phyloP scores from a whole-genome alignment of 148 eudicot genomes.

The Cornus controversa region DNA sequence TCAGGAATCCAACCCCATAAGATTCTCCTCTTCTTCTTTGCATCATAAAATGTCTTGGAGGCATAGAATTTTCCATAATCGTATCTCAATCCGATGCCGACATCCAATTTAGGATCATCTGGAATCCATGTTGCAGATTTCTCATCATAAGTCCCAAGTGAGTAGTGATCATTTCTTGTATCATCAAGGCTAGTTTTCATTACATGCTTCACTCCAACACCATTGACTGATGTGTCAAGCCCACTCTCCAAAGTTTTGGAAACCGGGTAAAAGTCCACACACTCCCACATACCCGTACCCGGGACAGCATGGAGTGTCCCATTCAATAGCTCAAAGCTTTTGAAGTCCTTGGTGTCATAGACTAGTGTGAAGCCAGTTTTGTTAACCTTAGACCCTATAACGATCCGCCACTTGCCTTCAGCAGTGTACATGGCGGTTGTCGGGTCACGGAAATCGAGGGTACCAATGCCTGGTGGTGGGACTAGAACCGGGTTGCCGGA shows the following conservation, averaged over 20 bases:
- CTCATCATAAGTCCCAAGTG: slow-evolving; percentile 61
- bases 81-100: slow-evolving; percentile 63
- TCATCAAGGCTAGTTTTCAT: slow-evolving; percentile 75
- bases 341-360: slow-evolving; percentile 67
- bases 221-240: slow-evolving; percentile 60
- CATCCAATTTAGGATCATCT: slow-evolving; percentile 59
- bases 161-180: slow-evolving; percentile 66
- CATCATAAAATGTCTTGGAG: slow-evolving; percentile 76
- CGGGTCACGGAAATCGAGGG: slow-evolving; percentile 70
- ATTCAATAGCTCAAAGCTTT: slow-evolving; percentile 35
- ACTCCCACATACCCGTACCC: slow-evolving; percentile 96
- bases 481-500: slow-evolving; percentile 62
- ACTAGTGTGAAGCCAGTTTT: slow-evolving; percentile 63
- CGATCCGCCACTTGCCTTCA: slow-evolving; percentile 67
- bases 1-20: slow-evolving; percentile 81
- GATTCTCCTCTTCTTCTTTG: slow-evolving; percentile 55
- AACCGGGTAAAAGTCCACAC: slow-evolving; percentile 83
- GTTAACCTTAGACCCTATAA: slow-evolving; percentile 67
- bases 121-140: slow-evolving; percentile 48
- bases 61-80: slow-evolving; percentile 82
- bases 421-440: slow-evolving; percentile 73
- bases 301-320: slow-evolving; percentile 49
- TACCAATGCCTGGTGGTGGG: slow-evolving; percentile 64
- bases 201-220: slow-evolving; percentile 67
- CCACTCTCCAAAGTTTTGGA: slow-evolving; percentile 45